Base-by-base conservation (phyloP, 208 protist species). In the Leptomonas seymouri region DNA sequence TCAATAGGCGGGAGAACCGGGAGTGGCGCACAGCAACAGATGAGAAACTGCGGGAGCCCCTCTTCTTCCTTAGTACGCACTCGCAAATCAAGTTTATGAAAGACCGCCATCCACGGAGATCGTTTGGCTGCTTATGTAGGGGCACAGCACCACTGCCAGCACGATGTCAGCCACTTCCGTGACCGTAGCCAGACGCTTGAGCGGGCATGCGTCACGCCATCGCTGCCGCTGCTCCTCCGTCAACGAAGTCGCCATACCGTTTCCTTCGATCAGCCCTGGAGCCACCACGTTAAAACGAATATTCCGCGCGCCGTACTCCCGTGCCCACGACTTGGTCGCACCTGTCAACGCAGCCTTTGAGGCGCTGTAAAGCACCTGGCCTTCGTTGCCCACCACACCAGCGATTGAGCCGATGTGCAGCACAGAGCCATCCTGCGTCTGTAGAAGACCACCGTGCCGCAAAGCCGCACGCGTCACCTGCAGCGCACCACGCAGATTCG, bases 261-360 rank as follows among this genome's bases (percentile, higher is more conserved):
- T 78, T 11, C 91, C 94, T 30, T 93, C 89, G 21, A 98, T 85
- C 25, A 97, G 77, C 7, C 93, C 94, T 3, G 95, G 95, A 0
- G 89, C 85, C 34, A 98, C 85, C 1, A 96, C 89, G 73, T 98
- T 98, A 60, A 97, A 96, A 62, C 93, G 91, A 7, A 98, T 62
- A 31, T 90, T 85, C 55, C 90, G 88, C 7, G 53, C 23, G 46
- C 89, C 83, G 65, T 97, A 95, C 78, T 98, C 94, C 42, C 76
- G 78, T 15, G 86, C 83, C 71, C 86, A 88, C 20, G 91, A 93
- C 67, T 96, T 91, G 36, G 80, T 82, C 11, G 93, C 89, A 4
- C 90, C 93, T 11, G 75, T 71, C 21, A 98, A 78, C 25, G 90
- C 96, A 0, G 94, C 91, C 67, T 98, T 98, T 15, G 94, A 89